Evolutionary conservation across 345 rosid genomes (phyloP).

Genomic region (Salix dunnii): DNA sequence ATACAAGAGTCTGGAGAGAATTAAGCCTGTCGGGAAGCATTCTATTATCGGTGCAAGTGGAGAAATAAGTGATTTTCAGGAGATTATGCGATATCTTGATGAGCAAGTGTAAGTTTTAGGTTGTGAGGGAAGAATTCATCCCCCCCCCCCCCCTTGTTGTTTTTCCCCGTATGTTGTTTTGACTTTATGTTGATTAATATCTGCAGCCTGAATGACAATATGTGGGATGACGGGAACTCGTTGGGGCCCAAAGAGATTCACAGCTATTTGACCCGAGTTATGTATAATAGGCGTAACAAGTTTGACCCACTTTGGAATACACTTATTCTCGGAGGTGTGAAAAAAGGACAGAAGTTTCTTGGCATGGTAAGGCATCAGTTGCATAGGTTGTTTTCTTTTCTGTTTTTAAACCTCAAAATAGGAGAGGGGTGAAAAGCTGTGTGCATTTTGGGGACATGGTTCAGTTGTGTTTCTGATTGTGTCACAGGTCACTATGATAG

Average conservation of each 20-base stretch:
- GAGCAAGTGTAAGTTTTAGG: constrained; percentile 70
- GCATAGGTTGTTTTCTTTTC: neutral
- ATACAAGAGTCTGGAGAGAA: constrained; percentile 84
- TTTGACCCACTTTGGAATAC: constrained; percentile 96
- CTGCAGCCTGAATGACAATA: constrained; percentile 84
- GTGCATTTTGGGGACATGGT: neutral
- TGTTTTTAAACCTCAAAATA: neutral
- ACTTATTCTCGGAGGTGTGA: constrained; percentile 92
- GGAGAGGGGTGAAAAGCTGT: neutral
- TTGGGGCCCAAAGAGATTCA: constrained; percentile 99
- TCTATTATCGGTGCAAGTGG: constrained; percentile 97
- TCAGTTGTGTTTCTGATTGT: neutral
- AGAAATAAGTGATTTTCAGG: constrained; percentile 96
- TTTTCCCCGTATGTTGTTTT: neutral
- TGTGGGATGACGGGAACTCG: constrained; percentile 99
- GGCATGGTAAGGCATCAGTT: constrained; percentile 59
- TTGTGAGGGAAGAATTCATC: neutral
- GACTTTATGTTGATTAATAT: constrained; percentile 12
- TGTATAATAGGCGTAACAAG: constrained; percentile 97
- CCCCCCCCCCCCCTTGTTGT: neutral
- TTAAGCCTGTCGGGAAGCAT: constrained; percentile 85
- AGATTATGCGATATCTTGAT: constrained; percentile 79
- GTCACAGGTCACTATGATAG: constrained; percentile 81
- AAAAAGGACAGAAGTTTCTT: constrained; percentile 88
- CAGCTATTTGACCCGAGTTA: constrained; percentile 83